Evolutionary conservation across 140 eudicot genomes (phyloP).

Genomic region (Bidens hawaiensis): DNA sequence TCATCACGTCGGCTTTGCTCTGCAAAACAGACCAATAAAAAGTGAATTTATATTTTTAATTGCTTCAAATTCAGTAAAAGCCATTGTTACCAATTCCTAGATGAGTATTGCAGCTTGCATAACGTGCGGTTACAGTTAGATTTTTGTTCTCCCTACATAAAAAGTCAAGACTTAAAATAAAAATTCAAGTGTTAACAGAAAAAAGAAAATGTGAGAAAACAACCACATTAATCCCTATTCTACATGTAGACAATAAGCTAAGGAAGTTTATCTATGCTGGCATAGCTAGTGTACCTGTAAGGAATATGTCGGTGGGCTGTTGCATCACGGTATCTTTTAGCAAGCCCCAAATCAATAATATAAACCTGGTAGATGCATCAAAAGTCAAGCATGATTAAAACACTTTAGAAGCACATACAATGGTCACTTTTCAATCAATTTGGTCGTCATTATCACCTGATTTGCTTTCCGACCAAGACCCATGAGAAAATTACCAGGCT

Average conservation of each 20-base stretch:
- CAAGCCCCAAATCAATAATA: slow-evolving; percentile 93
- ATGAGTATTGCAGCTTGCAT: slow-evolving; percentile 98
- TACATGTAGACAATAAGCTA: not conserved
- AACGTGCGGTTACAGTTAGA: slow-evolving; percentile 91
- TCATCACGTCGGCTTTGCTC: too few relatives aligned
- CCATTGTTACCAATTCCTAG: slow-evolving; percentile 49
- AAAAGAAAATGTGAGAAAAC: not conserved
- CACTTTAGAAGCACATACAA: slow-evolving; percentile 1
- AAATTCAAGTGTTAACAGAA: too few relatives aligned
- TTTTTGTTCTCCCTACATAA: slow-evolving; percentile 75
- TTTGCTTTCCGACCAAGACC: slow-evolving; percentile 95
- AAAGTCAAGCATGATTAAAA: slow-evolving; percentile 1
- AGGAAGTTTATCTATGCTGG: not conserved
- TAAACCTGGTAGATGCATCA: slow-evolving; percentile 49
- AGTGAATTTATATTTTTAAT: not conserved
- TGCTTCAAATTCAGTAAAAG: not conserved
- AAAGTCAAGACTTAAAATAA: too few relatives aligned
- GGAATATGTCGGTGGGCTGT: slow-evolving; percentile 89
- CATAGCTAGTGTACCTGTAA: slow-evolving; percentile 53
- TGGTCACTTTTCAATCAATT: not conserved
- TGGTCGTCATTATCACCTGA: slow-evolving; percentile 52
- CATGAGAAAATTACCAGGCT: slow-evolving; percentile 97
- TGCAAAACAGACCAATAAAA: slow-evolving; percentile 11
- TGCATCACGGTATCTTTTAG: slow-evolving; percentile 89
- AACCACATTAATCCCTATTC: not conserved